Percentiles rank a stretch among this genome's conserved stretches.
Evolutionary conservation across 768 basidiomycete species (phyloP).

Genomic region (Podaxis carcinomalis): DNA sequence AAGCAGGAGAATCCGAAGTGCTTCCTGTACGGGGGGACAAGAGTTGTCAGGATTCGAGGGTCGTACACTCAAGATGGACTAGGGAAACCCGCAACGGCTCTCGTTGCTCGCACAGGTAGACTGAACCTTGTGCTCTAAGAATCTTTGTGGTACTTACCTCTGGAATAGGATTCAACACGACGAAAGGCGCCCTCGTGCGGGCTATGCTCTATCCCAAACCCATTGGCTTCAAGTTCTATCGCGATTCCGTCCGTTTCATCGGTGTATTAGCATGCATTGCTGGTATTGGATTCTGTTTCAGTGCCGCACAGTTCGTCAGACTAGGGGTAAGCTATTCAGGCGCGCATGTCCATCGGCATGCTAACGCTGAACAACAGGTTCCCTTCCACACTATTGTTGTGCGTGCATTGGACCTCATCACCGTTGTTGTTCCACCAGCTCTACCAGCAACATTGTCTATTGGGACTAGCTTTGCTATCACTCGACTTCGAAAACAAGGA

Average conservation of each 20-base stretch:
- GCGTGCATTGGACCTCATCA: constrained; percentile 92
- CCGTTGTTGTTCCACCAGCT: constrained; percentile 96
- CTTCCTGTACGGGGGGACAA: constrained; percentile 88
- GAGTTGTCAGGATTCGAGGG: constrained; percentile 81
- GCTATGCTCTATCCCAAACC: constrained; percentile 99
- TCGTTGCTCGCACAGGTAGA: constrained; percentile 84
- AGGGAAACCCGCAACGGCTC: constrained; percentile 63
- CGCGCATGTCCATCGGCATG: not conserved
- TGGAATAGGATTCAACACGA: constrained; percentile 86
- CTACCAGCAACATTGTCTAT: constrained; percentile 96
- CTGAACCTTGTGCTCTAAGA: not conserved
- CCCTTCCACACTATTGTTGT: constrained; percentile 87
- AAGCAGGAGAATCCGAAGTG: constrained; percentile 75
- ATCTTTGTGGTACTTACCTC: not conserved
- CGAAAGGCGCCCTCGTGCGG: constrained; percentile 91
- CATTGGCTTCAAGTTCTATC: constrained; percentile 98
- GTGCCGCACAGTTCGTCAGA: constrained; percentile 86
- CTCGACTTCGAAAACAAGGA: constrained; percentile 77
- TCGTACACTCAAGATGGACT: constrained; percentile 46
- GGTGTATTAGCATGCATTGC: constrained; percentile 90
- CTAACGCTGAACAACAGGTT: constrained; percentile 42
- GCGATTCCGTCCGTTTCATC: constrained; percentile 88
- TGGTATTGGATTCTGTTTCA: constrained; percentile 84
- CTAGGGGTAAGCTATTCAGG: constrained; percentile 62
- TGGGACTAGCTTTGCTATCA: constrained; percentile 92